Evolutionary conservation across 1,139 yeast species (phyloP).

Genomic region (Kazachstania sp.): DNA sequence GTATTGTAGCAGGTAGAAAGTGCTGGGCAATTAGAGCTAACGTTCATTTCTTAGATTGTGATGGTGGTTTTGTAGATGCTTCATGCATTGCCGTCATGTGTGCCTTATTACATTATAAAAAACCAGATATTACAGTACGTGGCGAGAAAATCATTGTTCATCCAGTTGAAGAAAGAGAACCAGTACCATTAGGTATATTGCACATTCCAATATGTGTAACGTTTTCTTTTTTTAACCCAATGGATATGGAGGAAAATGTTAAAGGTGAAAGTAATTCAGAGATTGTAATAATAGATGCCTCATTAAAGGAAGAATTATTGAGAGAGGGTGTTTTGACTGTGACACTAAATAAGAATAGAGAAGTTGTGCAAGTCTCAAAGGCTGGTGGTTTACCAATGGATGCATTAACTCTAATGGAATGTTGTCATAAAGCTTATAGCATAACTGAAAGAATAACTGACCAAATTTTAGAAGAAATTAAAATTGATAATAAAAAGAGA

Average conservation of each 20-base stretch:
- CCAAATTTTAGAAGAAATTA: constrained; percentile 48
- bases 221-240: constrained; percentile 71
- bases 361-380: constrained; percentile 79
- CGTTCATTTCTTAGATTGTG: constrained; percentile 77
- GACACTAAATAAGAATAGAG: constrained; percentile 82
- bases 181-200: constrained; percentile 73
- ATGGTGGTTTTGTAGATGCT: constrained; percentile 87
- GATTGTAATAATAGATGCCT: constrained; percentile 67
- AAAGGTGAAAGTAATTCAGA: constrained; percentile 56
- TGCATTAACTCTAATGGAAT: constrained; percentile 57
- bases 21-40: constrained; percentile 91
- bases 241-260: constrained; percentile 53
- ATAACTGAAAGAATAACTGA: constrained; percentile 60
- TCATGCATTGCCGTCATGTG: constrained; percentile 87
- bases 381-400: constrained; percentile 88
- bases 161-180: constrained; percentile 68
- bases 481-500: constrained; percentile 43
- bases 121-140: constrained; percentile 73
- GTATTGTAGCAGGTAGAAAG: constrained; percentile 83
- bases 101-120: constrained; percentile 70
- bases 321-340: constrained; percentile 76
- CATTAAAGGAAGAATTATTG: constrained; percentile 64
- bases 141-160: constrained; percentile 67
- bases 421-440: constrained; percentile 57
- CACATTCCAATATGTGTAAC: constrained; percentile 92